Evolutionary conservation across 768 basidiomycete genomes (phyloP), one percentile per base, ranked within the genome.

Genomic region (Postia placenta): DNA sequence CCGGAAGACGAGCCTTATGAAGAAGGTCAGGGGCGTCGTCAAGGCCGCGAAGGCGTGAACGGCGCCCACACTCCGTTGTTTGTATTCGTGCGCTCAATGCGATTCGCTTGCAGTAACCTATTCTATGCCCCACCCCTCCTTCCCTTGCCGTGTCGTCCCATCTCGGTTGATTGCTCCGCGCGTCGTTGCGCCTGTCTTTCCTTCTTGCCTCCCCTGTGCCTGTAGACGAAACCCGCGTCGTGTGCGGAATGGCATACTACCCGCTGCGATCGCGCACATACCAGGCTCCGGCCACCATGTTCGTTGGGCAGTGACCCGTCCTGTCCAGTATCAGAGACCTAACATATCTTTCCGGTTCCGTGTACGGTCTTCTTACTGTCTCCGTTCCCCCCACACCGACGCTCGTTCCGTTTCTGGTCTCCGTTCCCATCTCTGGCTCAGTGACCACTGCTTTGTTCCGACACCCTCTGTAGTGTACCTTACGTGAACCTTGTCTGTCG

Each of bases 1-100:
- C 40, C 74, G 88, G 60, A 90, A 82, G 74, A 74, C 84, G 1
- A 88, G 86, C 61, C 68, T 91, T 50, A 76, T 90, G 73, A 85
- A 84, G 77, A 89, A 85, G 64, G 78, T 90, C 48, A 83, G 83
- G 55, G 75, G 78, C 38, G 88, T 75, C 4, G 85, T 88, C 44
- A 79, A 83, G 51, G 78, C 81, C 3, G 71, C 71, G 39, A 73
- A 72, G 56, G 38, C 38, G 38, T 40, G 17, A 40, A 33, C 9
- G 15, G 15, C 7, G 30, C 30, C 30, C 30, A 33, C 9, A n/a
- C n/a, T n/a, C n/a, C n/a, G n/a, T n/a, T n/a, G n/a, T n/a, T n/a
- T n/a, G n/a, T n/a, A n/a, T n/a, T n/a, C n/a, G n/a, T n/a, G n/a
- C n/a, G n/a, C n/a, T n/a, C n/a, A n/a, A n/a, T n/a, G 36, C 36